A percentile compares a stretch with the other conserved stretches of the same genome.
Evolutionary conservation across 257 asterid species (phyloP).

Genomic region (Lithospermum erythrorhizon): DNA sequence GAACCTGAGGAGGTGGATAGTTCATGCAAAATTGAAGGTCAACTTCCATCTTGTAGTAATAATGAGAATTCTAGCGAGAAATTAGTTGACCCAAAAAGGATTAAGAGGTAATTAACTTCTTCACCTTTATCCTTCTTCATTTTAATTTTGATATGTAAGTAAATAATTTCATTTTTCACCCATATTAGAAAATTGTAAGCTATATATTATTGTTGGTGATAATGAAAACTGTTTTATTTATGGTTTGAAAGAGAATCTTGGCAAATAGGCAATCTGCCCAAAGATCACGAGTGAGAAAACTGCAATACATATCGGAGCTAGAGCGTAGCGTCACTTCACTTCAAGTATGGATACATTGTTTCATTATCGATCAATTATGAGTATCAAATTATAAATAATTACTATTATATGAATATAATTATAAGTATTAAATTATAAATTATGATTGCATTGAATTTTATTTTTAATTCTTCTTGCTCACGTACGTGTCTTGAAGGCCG

Average conservation of each 20-base stretch:
- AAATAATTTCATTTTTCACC: too few relatives aligned
- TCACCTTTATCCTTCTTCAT: neutral
- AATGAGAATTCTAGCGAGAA: constrained; percentile 38
- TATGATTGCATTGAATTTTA: too few relatives aligned
- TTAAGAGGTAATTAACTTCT: constrained; percentile 41
- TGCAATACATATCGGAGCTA: constrained; percentile 86
- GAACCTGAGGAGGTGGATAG: constrained; percentile 69
- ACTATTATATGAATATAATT: too few relatives aligned
- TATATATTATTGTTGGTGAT: too few relatives aligned
- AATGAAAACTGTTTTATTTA: too few relatives aligned
- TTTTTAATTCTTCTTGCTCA: too few relatives aligned
- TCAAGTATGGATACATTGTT: constrained; percentile 31
- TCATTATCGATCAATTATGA: too few relatives aligned
- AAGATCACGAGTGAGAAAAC: constrained; percentile 85
- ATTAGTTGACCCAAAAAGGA: constrained; percentile 72
- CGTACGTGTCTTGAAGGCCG: constrained; percentile 33
- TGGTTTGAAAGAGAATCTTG: constrained; percentile 39
- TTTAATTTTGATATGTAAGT: neutral
- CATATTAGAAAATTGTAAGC: too few relatives aligned
- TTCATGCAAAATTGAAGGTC: constrained; percentile 49
- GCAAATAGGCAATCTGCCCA: constrained; percentile 96
- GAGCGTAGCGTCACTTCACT: constrained; percentile 79
- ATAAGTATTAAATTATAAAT: neutral
- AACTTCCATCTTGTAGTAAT: constrained; percentile 17
- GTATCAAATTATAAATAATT: too few relatives aligned